Conservation (phyloP, 768 basidiomycete genomes). For the Hypsizygus marmoreus region DNA sequence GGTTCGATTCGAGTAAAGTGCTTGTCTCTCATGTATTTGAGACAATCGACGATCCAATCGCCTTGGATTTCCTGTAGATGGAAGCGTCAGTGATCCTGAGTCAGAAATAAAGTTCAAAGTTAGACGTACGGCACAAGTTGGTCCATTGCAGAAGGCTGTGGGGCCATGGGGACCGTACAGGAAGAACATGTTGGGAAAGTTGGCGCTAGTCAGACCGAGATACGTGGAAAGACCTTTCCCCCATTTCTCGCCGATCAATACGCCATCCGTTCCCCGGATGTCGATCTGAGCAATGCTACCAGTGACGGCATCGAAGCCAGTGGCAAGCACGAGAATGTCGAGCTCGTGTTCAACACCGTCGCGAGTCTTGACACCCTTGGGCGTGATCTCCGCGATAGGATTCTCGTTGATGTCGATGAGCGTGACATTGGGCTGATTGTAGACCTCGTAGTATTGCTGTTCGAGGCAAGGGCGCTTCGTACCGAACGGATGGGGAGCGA, state of each 20-base stretch:
- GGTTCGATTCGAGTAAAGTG: background rate
- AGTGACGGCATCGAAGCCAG: conserved; percentile 26
- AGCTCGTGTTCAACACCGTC: conserved; percentile 22
- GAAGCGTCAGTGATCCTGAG: too few species aligned
- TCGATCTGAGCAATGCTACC: conserved; percentile 24
- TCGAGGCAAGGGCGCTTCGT: conserved; percentile 23
- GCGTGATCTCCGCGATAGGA: conserved; percentile 21
- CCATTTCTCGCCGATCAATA: conserved; percentile 23
- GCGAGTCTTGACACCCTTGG: conserved; percentile 19
- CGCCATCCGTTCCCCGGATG: conserved; percentile 21
- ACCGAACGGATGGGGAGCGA: conserved; percentile 26
- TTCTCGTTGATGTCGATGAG: conserved; percentile 23
- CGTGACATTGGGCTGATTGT: conserved; percentile 24
- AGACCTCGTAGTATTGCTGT: conserved; percentile 25
- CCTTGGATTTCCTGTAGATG: conserved; percentile 23
- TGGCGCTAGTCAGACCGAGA: conserved; percentile 21
- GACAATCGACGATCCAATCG: conserved; percentile 24
- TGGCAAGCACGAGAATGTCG: conserved; percentile 24
- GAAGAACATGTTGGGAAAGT: conserved; percentile 29
- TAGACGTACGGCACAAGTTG: conserved; percentile 23
- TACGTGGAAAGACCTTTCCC: conserved; percentile 20
- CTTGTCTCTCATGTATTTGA: conserved; percentile 14
- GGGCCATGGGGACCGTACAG: conserved; percentile 28
- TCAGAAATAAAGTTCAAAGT: background rate
- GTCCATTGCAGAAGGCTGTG: conserved; percentile 27